Percentiles rank a stretch among this genome's conserved stretches.
Evolutionary conservation across 495 filamentous ascomycete genomes (phyloP).

Genomic region (Haplographium delicatum): DNA sequence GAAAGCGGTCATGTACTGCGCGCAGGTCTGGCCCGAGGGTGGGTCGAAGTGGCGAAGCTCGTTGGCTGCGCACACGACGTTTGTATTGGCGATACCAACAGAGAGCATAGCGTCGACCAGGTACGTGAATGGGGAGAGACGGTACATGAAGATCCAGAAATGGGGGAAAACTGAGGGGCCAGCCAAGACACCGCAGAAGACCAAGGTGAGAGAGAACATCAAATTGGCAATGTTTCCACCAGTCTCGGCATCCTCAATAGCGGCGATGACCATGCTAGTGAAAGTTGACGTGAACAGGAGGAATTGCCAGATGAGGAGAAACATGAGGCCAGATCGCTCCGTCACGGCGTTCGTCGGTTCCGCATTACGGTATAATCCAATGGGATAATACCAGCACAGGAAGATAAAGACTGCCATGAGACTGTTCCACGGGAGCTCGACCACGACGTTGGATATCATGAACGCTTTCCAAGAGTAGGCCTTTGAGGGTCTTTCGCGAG

Average conservation of each 20-base stretch:
- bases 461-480: conserved; percentile 80
- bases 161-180: conserved; percentile 51
- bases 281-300: conserved; percentile 65
- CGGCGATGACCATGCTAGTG: conserved; percentile 46
- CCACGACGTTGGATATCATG: conserved; percentile 70
- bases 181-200: conserved; percentile 62
- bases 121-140: conserved; percentile 65
- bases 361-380: conserved; percentile 51
- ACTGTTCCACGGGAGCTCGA: conserved; percentile 72
- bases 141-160: conserved; percentile 86
- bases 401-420: conserved; percentile 64
- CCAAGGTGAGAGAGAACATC: conserved; percentile 53
- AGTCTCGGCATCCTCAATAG: conserved; percentile 43
- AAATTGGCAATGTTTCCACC: conserved; percentile 50
- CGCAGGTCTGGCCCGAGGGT: conserved; percentile 46
- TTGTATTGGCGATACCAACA: conserved; percentile 38
- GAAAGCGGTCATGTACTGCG: conserved; percentile 47
- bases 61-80: conserved; percentile 53
- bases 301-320: conserved; percentile 34
- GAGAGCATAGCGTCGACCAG: conserved; percentile 45
- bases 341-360: conserved; percentile 38
- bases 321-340: conserved; percentile 17
- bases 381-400: conserved; percentile 50
- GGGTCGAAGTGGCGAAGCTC: conserved; percentile 54
- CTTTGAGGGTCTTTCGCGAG: conserved; percentile 78